Evolutionary conservation across 306 rosid genomes (phyloP), one percentile per base, ranked within the genome.

Genomic region (Corylus heterophylla): DNA sequence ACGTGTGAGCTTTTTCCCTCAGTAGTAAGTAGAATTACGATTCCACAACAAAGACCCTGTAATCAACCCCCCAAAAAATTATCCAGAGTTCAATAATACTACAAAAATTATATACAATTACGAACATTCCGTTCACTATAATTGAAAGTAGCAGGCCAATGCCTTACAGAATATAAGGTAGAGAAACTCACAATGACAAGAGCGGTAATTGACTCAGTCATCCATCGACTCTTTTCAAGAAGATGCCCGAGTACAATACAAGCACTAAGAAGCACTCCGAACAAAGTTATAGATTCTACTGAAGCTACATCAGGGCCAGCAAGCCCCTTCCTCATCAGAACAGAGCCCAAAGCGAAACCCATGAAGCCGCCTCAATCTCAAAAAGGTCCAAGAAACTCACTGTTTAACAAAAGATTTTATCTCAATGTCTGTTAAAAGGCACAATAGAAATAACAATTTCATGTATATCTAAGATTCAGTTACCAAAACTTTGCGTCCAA

Each of bases 21-120:
- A 29, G 89, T 83, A 8, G 69, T 70, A 20, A 91, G 71, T 11
- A 91, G 86, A 87, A 91, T 79, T 39, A 84, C 54, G 70, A 73
- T 76, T 78, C 96, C 96, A 61, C 81, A 64, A 70, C 79, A 55
- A 50, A 91, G 82, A 49, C 96, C 96, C 96, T 91, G 83, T 79
- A 75, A 39, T 42, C 69, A 48, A 79, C 74, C 79, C n/a, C 44
- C 76, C 47, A 69, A 31, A 49, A 8, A 76, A 52, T 63, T 14
- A 74, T 69, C 45, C 69, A 54, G 62, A 64, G 27, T 73, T 71
- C 72, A 25, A 69, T 62, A 42, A 59, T 64, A 20, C 37, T 8
- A 17, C 67, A 81, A 13, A 37, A 42, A 47, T n/a, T 44, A 64
- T 51, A 58, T 4, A 42, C 7, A 9, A 78, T 22, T 17, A 49